Evolutionary conservation across 164 flowering plant species (phyloP), one percentile per base, ranked within the genome.

Genomic region (Vitis rupestris): DNA sequence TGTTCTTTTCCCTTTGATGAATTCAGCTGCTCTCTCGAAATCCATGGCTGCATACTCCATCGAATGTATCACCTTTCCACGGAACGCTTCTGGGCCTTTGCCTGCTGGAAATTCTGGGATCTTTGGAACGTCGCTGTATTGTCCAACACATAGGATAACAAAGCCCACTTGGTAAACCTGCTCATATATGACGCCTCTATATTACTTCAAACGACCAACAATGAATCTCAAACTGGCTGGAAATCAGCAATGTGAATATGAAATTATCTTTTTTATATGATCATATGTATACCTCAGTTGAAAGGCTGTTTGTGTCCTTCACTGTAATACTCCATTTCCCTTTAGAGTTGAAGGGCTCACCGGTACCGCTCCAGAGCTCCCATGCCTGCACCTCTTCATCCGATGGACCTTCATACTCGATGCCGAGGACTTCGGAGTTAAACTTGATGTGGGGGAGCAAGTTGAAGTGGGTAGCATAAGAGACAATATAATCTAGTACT

Each of bases 401-500:
- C 2, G 73, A 53, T 1, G 64, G 61, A 0, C 79, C 86, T 19
- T 55, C 82, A 57, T 61, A 80, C 17, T 66, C 66, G 61, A 85
- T 69, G 17, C 80, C 59, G 0, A 72, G 11, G 7, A 82, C 85
- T 71, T 67, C 73, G 44, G 75, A 62, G 14, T 82, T 74, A 78
- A 83, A 82, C 16, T 63, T 70, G 59, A 85, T 76, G 71, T 76
- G 75, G 9, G 50, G 55, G 17, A 76, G 30, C 59, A 82, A 61
- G 23, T 52, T 67, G 51, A 84, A 84, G 13, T 75, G 82, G 7
- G 19, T 16, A 4, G 84, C 88, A 60, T 82, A 84, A 0, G 84
- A 72, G 12, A 74, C 64, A 9, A 89, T 2, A 16, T 91, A 91
- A 15, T 82, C 86, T 44, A 80, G 11, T 8, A 89, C 90, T 66